These are phyloP conservation scores for Lactarius psammicola DNA, from an alignment of 768 basidiomycete species.

Conservation along the genomic window DNA sequence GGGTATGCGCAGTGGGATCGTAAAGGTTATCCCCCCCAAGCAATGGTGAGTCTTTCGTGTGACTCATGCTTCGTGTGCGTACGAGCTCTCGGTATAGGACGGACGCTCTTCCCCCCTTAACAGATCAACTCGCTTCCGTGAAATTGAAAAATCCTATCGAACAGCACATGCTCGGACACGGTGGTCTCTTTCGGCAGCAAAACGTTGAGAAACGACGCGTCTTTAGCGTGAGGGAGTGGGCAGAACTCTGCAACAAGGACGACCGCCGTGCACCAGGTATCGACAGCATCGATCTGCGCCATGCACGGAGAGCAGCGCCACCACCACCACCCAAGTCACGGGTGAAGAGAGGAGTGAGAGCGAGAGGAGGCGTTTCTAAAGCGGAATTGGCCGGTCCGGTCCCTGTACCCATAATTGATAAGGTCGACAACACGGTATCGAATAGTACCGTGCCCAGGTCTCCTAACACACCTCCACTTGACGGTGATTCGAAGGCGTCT, in stretches of 20 bases:
- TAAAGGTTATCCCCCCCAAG: constrained; percentile 93
- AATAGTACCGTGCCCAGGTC: constrained; percentile 3
- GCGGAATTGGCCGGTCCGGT: constrained; percentile 37
- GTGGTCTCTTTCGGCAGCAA: constrained; percentile 84
- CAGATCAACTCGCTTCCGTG: constrained; percentile 65
- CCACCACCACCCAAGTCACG: constrained; percentile 39
- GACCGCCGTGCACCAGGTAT: constrained; percentile 74
- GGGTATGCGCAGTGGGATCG: constrained; percentile 88
- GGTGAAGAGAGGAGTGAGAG: constrained; percentile 44
- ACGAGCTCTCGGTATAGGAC: constrained; percentile 49
- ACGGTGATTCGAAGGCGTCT: background rate
- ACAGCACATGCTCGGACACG: constrained; percentile 85
- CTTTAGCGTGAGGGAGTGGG: constrained; percentile 88
- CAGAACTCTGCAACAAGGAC: constrained; percentile 67
- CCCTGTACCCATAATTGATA: constrained; percentile 3
- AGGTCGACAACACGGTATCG: background rate
- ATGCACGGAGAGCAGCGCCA: constrained; percentile 41
- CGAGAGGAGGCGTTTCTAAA: constrained; percentile 43
- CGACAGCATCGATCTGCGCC: constrained; percentile 56
- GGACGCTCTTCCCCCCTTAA: constrained; percentile 66
- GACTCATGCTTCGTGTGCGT: constrained; percentile 27
- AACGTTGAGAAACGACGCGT: constrained; percentile 85
- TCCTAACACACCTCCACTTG: constrained; percentile 12
- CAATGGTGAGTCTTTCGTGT: constrained; percentile 67
- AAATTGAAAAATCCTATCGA: constrained; percentile 90